Base-by-base conservation (phyloP, 441 rosid species). In the Gossypium schwendimanii region DNA sequence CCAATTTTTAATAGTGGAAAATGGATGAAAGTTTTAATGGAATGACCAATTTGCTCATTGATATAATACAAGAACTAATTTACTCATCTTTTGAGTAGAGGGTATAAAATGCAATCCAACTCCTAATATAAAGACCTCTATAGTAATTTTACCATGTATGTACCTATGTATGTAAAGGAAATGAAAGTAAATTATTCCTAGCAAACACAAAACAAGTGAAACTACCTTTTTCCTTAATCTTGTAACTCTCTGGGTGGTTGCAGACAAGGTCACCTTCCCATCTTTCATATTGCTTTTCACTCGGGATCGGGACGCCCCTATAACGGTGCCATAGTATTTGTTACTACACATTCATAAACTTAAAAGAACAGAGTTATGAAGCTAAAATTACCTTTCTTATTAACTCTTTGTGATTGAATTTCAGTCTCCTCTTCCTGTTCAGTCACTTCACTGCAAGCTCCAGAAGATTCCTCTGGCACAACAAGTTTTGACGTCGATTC, bases 371-470 rank as follows among this genome's bases (percentile, higher is more conserved):
- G 4, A 33, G 33, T 28, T 65, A 45, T 21, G 7, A 39, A 72
- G 64, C 60, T 44, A 8, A 24, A 70, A 26, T 39, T 73, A 87
- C 91, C 88, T 83, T 74, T 76, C 17, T 3, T 49, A 15, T 54
- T 33, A 36, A 64, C 62, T 77, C 63, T 75, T 26, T 69, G 62
- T 0, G 87, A 83, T 62, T 78, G 81, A 68, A 77, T 76, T 78
- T 86, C 89, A 33, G 10, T 33, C 57, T 63, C 88, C 24, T 75
- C 49, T 39, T 86, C 82, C 41, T 75, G 23, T 69, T 79, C 85
- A 44, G 74, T 80, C 66, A 87, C 81, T 59, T 84, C 89, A 70
- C 92, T 81, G 28, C 76, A 78, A 66, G 71, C 66, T 39, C 67
- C 78, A 7, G 86, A 80, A 71, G 68, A 60, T 70, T 81, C 86